Evolutionary conservation across 208 protist species (phyloP), one percentile per base, ranked within the genome.

Genomic region (Leishmania aethiopica): DNA sequence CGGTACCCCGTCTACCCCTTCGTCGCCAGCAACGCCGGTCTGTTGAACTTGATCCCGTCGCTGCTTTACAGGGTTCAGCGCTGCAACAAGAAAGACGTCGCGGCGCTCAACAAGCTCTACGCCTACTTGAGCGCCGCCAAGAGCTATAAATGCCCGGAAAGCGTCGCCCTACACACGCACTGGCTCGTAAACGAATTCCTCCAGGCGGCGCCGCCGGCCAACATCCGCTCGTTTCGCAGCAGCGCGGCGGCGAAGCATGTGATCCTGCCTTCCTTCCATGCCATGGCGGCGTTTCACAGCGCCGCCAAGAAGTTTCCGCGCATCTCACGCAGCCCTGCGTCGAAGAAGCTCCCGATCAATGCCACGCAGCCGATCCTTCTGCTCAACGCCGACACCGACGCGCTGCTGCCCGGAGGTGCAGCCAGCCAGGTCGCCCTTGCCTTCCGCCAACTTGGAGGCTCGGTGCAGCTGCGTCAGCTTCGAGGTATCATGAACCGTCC

Each of bases 61-160:
- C 75, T 94, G 75, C 86, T 94, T 22, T 94, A 94, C 78, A 89
- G 91, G 70, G 79, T 94, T 45, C 91, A 94, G 80, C 89, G 91
- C 35, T 94, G 91, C 79, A 76, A 51, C 25, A 79, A 84, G 1
- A 45, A 60, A 22, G 91, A 94, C 45, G 72, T 91, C 7, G 72
- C 25, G 19, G 87, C 91, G 51, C 81, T 94, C 40, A 89, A 77
- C 78, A 28, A 62, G 15, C 84, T 94, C 11, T 83, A 80, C 79
- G 74, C n/a, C 10, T 88, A 89, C 80, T 8, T 91, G 4, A 81
- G 76, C 0, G 66, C 28, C 42, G 40, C 0, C 0, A 81, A 84
- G 47, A 25, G 25, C 35, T 69, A 66, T 35, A 70, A 25, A 7
- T 86, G 79, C 79, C 76, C 84, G 22, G 79, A 77, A 13, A 82